Evolutionary conservation across 306 rosid genomes (phyloP), one percentile per base, ranked within the genome.

Genomic region (Quercus aquifolioides): DNA sequence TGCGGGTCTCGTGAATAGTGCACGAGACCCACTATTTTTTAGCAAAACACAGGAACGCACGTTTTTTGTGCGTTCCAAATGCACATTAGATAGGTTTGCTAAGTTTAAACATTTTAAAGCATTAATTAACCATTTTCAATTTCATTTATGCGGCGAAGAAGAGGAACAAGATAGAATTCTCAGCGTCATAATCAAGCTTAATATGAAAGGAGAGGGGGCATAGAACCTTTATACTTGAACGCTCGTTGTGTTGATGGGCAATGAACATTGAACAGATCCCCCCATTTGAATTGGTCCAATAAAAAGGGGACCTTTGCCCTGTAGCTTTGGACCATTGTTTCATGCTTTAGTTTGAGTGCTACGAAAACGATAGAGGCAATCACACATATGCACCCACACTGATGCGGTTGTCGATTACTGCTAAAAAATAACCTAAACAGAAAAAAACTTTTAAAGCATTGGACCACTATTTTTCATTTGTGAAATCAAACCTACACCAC

Each of bases 1-100:
- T 31, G 5, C 6, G 5, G 0, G 1, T 31, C 1, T 4, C 5
- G 0, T 31, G 1, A 31, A 31, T 0, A 31, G 6, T 31, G 0
- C 35, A 31, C 0, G 6, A 31, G 35, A 31, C 35, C 5, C 1
- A 31, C 1, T 31, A 0, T 31, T 31, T 31, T 31, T 4, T 5
- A 4, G 0, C 6, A 31, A 4, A 31, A 31, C 35, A 31, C 0
- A 31, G 1, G 6, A 31, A 31, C 1, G 5, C 35, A 31, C 35
- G 1, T 31, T 31, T 31, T 31, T 5, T 5, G 1, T 31, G 5
- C 1, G 1, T 4, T 31, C 35, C 35, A 31, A 31, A 31, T 0
- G 5, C 35, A 31, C 35, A 31, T 6, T 31, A 41, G 46, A 41
- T 41, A 41, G 12, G 12, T 41, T 38, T 41, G 46, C 46, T 2